Evolutionary conservation across 2,329 filamentous ascomycete species (phyloP).

Genomic region (Hirsutella minnesotensis): DNA sequence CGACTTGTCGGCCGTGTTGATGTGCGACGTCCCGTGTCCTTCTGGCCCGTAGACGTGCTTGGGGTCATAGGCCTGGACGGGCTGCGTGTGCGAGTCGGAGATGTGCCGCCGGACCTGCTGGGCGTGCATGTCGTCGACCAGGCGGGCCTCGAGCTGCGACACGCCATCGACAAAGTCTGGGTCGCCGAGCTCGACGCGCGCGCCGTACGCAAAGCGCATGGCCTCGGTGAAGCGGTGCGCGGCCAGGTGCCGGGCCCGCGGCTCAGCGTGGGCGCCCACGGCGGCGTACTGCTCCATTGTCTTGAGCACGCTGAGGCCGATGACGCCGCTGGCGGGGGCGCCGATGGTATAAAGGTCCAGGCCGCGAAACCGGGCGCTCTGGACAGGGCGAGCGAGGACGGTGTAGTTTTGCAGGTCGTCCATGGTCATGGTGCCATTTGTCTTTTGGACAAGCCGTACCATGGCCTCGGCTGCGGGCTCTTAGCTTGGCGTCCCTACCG

Average conservation of each 20-base stretch:
- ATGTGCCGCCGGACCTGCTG: slow-evolving; percentile 53
- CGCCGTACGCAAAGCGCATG: slow-evolving; percentile 78
- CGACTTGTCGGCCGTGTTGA: slow-evolving; percentile 57
- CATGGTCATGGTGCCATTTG: slow-evolving; percentile 77
- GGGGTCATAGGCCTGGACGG: slow-evolving; percentile 65
- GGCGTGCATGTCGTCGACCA: slow-evolving; percentile 53
- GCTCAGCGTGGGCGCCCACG: slow-evolving; percentile 39
- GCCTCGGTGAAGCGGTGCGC: slow-evolving; percentile 80
- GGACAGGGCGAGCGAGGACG: slow-evolving; percentile 50
- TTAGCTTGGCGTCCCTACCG: slow-evolving; percentile 4
- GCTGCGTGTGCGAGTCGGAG: slow-evolving; percentile 57
- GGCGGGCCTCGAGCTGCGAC: slow-evolving; percentile 48
- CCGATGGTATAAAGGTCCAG: slow-evolving; percentile 58
- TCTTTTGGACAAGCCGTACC: slow-evolving; percentile 52
- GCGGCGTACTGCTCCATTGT: slow-evolving; percentile 66
- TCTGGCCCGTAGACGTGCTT: slow-evolving; percentile 51
- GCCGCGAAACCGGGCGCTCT: slow-evolving; percentile 55
- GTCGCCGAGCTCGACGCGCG: slow-evolving; percentile 71
- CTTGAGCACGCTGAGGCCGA: slow-evolving; percentile 68
- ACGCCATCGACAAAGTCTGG: slow-evolving; percentile 60
- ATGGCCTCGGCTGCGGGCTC: slow-evolving; percentile 51
- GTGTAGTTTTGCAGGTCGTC: slow-evolving; percentile 66
- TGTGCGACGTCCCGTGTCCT: slow-evolving; percentile 62
- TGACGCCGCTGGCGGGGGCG: slow-evolving; percentile 67
- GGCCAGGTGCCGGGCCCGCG: slow-evolving; percentile 32